phyloP scores from a whole-genome alignment of 208 protist species.

The Herpetomonas samuelpessoai region DNA sequence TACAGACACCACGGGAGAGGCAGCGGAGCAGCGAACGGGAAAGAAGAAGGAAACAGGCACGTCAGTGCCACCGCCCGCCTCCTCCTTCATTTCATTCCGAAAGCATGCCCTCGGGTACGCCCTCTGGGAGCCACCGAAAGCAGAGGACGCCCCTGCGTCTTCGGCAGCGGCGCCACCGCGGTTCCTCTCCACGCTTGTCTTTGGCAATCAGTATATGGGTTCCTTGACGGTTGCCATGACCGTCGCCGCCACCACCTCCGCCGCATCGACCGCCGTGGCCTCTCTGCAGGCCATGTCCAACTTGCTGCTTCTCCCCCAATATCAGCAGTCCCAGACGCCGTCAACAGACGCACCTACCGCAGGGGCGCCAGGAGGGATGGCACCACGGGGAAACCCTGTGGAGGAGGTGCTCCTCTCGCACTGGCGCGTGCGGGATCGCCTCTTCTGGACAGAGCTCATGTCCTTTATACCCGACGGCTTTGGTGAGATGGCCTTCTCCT shows the following conservation, averaged over 20 bases:
- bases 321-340: too few relatives aligned
- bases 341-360: too few relatives aligned
- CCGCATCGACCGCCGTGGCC: constrained; percentile 4
- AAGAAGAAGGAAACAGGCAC: background rate
- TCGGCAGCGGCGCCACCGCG: constrained; percentile 2
- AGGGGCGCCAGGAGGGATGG: too few relatives aligned
- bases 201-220: constrained; percentile 21
- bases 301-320: background rate
- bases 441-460: constrained; percentile 18
- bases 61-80: background rate
- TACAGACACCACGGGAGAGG: background rate
- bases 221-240: constrained; percentile 13
- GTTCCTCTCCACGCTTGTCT: background rate
- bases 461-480: constrained; percentile 30
- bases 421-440: constrained; percentile 8
- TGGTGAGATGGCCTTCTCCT: constrained; percentile 21
- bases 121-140: constrained; percentile 9
- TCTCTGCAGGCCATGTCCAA: background rate
- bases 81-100: background rate
- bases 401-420: background rate
- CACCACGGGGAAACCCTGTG: background rate
- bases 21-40: background rate
- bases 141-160: background rate
- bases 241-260: constrained; percentile 8
- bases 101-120: constrained; percentile 18